A percentile compares a stretch with the other conserved stretches of the same genome.
Conservation (phyloP, 2,329 filamentous ascomycete species). For the Lachnellula hyalina region DNA sequence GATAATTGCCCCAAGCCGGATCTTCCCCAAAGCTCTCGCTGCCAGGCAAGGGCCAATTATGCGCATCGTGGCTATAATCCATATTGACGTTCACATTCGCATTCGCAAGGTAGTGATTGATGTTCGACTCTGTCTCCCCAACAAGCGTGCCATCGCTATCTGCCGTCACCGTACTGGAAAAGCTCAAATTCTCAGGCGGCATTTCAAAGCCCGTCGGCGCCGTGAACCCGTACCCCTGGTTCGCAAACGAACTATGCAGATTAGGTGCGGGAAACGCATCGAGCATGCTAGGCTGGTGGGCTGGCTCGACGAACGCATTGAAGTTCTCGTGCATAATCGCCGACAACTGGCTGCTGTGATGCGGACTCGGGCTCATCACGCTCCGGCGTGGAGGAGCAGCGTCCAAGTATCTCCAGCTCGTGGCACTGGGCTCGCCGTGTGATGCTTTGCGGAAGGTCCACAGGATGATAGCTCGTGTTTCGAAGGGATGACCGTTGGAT, state of each 20-base stretch:
- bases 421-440: conserved; percentile 47
- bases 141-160: conserved; percentile 31
- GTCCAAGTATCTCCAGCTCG: conserved; percentile 55
- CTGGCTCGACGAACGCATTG: conserved; percentile 41
- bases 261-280: conserved; percentile 49
- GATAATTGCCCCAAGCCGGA: conserved; percentile 15
- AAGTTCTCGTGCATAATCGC: conserved; percentile 55
- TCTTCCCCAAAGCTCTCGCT: not conserved
- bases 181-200: conserved; percentile 31
- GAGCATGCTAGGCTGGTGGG: conserved; percentile 35
- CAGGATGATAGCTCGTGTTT: conserved; percentile 53
- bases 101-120: conserved; percentile 18
- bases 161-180: conserved; percentile 33
- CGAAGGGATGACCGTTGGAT: conserved; percentile 43
- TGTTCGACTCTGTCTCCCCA: conserved; percentile 14
- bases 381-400: conserved; percentile 17
- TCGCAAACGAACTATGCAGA: conserved; percentile 34
- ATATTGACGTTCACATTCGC: conserved; percentile 6
- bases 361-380: conserved; percentile 28
- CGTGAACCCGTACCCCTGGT: conserved; percentile 13
- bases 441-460: conserved; percentile 56
- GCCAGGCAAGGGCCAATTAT: conserved; percentile 9
- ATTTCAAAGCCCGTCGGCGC: conserved; percentile 13
- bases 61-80: conserved; percentile 4
- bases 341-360: conserved; percentile 45